phyloP scores from a whole-genome alignment of 495 filamentous ascomycete genomes.

The Neurospora sp. region DNA sequence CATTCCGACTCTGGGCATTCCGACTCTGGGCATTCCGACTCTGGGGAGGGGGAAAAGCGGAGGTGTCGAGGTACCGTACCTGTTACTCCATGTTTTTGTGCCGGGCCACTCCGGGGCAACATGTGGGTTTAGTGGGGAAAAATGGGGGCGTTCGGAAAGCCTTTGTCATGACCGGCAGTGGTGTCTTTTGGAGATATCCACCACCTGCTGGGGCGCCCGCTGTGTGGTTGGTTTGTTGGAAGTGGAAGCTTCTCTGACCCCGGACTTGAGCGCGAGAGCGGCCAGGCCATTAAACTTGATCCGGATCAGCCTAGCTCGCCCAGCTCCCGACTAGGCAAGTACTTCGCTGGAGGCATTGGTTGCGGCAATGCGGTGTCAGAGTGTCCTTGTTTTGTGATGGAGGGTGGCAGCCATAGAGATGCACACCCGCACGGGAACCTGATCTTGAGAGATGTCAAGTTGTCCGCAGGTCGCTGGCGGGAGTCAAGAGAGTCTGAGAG shows the following conservation, averaged over 20 bases:
- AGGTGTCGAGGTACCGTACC: not conserved
- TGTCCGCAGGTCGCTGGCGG: no score
- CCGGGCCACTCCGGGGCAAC: not conserved
- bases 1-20: conserved; percentile 9
- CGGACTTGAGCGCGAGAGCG: not conserved
- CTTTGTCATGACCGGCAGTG: not conserved
- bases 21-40: conserved; percentile 6
- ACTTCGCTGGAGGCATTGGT: not conserved
- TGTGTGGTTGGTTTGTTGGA: not conserved
- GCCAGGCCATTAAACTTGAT: not conserved
- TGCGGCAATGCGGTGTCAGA: not conserved
- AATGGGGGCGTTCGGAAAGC: not conserved
- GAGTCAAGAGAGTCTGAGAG: not conserved
- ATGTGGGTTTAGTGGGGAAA: not conserved
- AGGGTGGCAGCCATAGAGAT: not conserved
- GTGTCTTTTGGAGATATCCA: not conserved
- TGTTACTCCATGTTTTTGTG: not conserved
- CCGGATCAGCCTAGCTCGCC: not conserved
- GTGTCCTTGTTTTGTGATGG: not conserved
- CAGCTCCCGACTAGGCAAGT: not conserved
- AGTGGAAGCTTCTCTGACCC: not conserved
- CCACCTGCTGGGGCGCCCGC: not conserved
- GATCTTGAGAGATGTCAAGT: not conserved
- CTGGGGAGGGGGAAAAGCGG: conserved; percentile 5
- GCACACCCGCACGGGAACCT: not conserved